Evolutionary conservation across 108 stramenopile species (phyloP), one percentile per base, ranked within the genome.

Genomic region (Fragilariopsis cylindrus): DNA sequence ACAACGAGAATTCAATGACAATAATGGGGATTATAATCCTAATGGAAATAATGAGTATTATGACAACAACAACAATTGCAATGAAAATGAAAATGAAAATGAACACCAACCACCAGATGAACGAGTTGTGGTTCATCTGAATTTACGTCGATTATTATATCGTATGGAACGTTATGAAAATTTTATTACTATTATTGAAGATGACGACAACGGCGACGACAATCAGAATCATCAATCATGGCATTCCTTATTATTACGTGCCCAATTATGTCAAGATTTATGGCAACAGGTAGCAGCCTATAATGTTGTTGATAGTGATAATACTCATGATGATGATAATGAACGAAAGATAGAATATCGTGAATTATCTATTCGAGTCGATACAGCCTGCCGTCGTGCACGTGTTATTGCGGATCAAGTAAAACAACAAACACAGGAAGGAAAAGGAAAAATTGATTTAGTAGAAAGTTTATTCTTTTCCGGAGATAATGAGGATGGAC

Each of bases 321-420:
- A 53, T 53, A 53, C 12, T 15, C 52, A 53, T 15, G 15, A 53
- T 15, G 15, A 53, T 53, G 0, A 53, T 15, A 13, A 7, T 30
- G n/a, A 9, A n/a, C 47, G 67, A 53, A 53, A 53, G 12, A 12
- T 45, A 0, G 56, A 16, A 1, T 60, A 60, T n/a, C n/a, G 18
- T 9, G 46, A 60, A 46, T 40, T 79, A 67, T 45, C 73, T 6
- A 45, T 76, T 41, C 21, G 73, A 16, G 75, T 76, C 0, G 72
- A 80, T 66, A 39, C 39, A n/a, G 73, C 68, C 0, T 77, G 82
- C 57, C 75, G 74, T n/a, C 56, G 68, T 6, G 74, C 78, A 46
- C 56, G 64, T 30, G 70, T 67, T 11, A 39, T 69, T 53, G 77
- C 74, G 0, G 57, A 69, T 9, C 1, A 40, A 7, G 70, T 21